Percentiles rank a stretch among this genome's conserved stretches.
Conservation (phyloP, 345 rosid genomes). For the Tarenaya hassleriana region DNA sequence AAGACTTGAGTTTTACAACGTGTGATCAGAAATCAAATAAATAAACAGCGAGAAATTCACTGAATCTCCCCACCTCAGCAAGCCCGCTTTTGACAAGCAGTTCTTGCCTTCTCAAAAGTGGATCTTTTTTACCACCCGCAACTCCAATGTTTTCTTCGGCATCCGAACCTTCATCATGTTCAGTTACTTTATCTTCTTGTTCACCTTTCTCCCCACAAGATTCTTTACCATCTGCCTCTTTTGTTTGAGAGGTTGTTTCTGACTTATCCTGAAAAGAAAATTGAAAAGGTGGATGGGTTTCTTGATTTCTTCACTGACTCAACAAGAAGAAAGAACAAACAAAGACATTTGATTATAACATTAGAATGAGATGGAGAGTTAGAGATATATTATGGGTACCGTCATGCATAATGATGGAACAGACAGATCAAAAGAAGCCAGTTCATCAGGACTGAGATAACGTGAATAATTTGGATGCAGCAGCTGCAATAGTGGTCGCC, state of each 20-base stretch:
- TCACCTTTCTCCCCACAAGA: conserved; percentile 28
- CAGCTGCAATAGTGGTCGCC: conserved; percentile 67
- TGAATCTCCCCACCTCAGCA: conserved; percentile 62
- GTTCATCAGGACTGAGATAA: conserved; percentile 67
- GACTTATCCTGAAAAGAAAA: conserved; percentile 39
- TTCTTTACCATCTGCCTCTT: conserved; percentile 31
- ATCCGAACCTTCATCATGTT: conserved; percentile 23
- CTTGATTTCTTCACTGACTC: conserved; percentile 6
- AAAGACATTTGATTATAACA: not conserved
- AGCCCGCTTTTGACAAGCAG: conserved; percentile 72
- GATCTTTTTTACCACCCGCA: conserved; percentile 73
- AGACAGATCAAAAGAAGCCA: conserved; percentile 54
- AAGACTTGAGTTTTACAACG: conserved; percentile 8
- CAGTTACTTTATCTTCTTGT: conserved; percentile 24
- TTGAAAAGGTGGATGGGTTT: conserved; percentile 2
- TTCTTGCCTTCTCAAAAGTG: conserved; percentile 66
- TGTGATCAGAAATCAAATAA: conserved; percentile 10
- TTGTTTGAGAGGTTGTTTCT: conserved; percentile 35
- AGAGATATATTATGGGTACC: conserved; percentile 40
- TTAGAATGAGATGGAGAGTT: conserved; percentile 1
- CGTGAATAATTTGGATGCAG: conserved; percentile 77
- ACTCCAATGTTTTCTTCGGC: conserved; percentile 28
- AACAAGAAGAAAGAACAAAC: conserved; percentile 1
- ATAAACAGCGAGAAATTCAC: conserved; percentile 6
- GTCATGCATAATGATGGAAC: conserved; percentile 53